Conservation (phyloP, 164 flowering plant genomes). For the Hamamelis virginiana region DNA sequence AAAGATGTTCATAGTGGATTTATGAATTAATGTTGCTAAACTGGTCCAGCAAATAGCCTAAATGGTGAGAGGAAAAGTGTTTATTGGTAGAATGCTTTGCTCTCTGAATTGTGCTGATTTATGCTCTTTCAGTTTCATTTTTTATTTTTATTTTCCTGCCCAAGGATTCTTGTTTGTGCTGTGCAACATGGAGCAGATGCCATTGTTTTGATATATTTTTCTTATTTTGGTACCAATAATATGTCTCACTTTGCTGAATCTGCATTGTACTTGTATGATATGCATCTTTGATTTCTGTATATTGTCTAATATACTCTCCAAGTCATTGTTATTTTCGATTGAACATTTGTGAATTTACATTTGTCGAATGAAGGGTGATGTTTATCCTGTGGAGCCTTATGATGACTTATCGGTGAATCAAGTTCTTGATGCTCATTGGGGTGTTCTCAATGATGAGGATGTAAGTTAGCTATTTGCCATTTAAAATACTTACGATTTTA, state of each 20-base stretch:
- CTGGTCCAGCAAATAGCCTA: too few species aligned
- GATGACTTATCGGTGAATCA: slow-evolving; percentile 39
- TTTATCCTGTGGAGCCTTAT: slow-evolving; percentile 68
- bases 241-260: background rate
- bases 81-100: too few species aligned
- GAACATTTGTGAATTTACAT: background rate
- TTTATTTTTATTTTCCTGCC: too few species aligned
- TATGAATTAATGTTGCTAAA: too few species aligned
- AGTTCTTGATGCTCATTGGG: slow-evolving; percentile 86
- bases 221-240: background rate
- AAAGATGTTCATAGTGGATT: too few species aligned
- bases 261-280: background rate
- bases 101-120: too few species aligned
- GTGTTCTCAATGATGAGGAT: slow-evolving; percentile 63
- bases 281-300: background rate
- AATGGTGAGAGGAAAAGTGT: too few species aligned
- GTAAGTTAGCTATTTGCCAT: slow-evolving; percentile 34
- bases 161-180: too few species aligned
- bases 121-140: too few species aligned
- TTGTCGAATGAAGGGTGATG: slow-evolving; percentile 58
- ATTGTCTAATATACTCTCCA: background rate
- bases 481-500: background rate
- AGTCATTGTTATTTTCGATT: background rate
- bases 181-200: too few species aligned
- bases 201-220: too few species aligned